phyloP scores from a whole-genome alignment of 1,284 basidiomycete species.

The Leccinum subrobustum region DNA sequence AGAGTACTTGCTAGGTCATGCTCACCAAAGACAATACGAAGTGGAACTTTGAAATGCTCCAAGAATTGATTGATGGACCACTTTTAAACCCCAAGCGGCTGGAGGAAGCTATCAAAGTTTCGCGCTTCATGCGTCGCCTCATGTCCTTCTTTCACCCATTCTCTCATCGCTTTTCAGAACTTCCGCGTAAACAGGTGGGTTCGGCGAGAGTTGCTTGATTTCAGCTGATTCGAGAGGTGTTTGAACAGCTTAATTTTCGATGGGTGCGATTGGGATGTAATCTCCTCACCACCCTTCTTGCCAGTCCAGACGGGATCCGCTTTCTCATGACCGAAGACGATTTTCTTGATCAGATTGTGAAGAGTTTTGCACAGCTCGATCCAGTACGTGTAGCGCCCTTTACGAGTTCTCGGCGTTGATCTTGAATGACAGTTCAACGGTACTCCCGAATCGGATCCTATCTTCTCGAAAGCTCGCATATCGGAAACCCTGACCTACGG shows the following conservation, averaged over 20 bases:
- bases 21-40: slow-evolving; percentile 86
- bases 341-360: slow-evolving; percentile 82
- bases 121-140: slow-evolving; percentile 84
- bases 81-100: slow-evolving; percentile 89
- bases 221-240: not conserved
- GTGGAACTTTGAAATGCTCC: slow-evolving; percentile 90
- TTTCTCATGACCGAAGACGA: slow-evolving; percentile 85
- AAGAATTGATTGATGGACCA: slow-evolving; percentile 91
- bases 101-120: slow-evolving; percentile 92
- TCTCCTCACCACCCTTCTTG: slow-evolving; percentile 80
- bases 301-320: slow-evolving; percentile 80
- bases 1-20: slow-evolving; percentile 60
- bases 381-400: slow-evolving; percentile 54
- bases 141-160: slow-evolving; percentile 95
- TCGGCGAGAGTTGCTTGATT: not conserved
- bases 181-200: slow-evolving; percentile 70
- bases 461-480: slow-evolving; percentile 79
- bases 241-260: slow-evolving; percentile 62
- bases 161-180: slow-evolving; percentile 78
- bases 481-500: slow-evolving; percentile 84
- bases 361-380: slow-evolving; percentile 90
- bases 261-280: slow-evolving; percentile 88
- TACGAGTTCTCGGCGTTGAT: slow-evolving; percentile 4
- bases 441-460: slow-evolving; percentile 66
- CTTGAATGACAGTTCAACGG: slow-evolving; percentile 56